phyloP scores from a whole-genome alignment of 1,284 basidiomycete genomes.

The Melampsora larici-populina region DNA sequence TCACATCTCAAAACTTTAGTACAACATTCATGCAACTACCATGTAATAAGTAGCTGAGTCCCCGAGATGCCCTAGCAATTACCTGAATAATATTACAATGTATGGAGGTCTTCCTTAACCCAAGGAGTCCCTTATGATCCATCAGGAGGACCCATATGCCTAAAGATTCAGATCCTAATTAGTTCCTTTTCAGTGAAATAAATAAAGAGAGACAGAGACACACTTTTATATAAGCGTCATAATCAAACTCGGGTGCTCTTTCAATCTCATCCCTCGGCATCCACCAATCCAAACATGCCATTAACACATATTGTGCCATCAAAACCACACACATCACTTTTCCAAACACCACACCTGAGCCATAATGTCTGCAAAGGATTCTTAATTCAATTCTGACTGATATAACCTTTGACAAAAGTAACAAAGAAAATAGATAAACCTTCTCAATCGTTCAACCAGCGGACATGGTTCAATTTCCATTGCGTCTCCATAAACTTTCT shows the following conservation, averaged over 20 bases:
- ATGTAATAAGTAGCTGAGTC: too few species aligned
- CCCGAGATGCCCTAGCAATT: not conserved
- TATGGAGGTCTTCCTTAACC: not conserved
- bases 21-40: too few species aligned
- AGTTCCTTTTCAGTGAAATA: too few species aligned
- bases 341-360: constrained; percentile 36
- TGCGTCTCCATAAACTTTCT: constrained; percentile 73
- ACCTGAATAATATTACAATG: not conserved
- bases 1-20: too few species aligned
- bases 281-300: constrained; percentile 42
- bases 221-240: constrained; percentile 30
- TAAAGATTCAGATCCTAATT: not conserved
- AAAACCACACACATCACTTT: constrained; percentile 43
- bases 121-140: not conserved
- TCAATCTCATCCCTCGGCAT: constrained; percentile 31
- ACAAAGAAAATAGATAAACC: constrained; percentile 58
- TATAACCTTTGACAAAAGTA: not conserved
- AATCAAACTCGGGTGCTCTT: constrained; percentile 36
- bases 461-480: constrained; percentile 63
- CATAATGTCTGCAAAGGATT: constrained; percentile 17
- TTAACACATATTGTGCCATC: constrained; percentile 37
- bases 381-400: not conserved
- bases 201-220: not conserved
- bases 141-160: not conserved
- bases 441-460: constrained; percentile 67